phyloP scores from a whole-genome alignment of 192 early-diverging fungal species.

The Podila epigama region DNA sequence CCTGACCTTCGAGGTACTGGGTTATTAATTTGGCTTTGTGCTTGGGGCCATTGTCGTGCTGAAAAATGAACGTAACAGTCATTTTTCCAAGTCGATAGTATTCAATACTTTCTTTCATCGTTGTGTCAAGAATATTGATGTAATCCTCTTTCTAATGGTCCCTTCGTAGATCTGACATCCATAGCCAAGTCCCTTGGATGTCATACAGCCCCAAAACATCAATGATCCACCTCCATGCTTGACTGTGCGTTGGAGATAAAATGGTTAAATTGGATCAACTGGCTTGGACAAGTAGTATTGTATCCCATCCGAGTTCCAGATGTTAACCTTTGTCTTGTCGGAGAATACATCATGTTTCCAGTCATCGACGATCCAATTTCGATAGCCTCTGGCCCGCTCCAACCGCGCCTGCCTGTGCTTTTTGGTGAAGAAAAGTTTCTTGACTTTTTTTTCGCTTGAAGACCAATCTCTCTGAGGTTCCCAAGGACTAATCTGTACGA shows the following conservation, averaged over 20 bases:
- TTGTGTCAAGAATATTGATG: conserved; percentile 8
- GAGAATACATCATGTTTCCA: conserved; percentile 49
- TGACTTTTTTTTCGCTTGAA: no score
- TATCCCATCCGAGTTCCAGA: conserved; percentile 45
- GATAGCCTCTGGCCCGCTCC: conserved; percentile 14
- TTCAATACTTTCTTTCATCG: conserved; percentile 7
- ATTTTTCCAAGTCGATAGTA: no score
- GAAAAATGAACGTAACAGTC: no score
- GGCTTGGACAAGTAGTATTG: conserved; percentile 21
- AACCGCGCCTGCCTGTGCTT: conserved; percentile 1
- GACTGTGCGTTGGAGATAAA: conserved; percentile 17
- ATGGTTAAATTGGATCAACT: neutral
- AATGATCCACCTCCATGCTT: conserved; percentile 39
- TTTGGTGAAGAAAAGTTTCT: conserved; percentile 7
- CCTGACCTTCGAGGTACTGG: no score
- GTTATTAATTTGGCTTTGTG: no score
- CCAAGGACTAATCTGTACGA: no score
- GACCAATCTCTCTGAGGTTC: no score
- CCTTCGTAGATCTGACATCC: conserved; percentile 14
- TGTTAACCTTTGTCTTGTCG: conserved; percentile 50
- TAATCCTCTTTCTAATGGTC: conserved; percentile 10
- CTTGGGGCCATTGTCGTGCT: no score
- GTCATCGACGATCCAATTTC: conserved; percentile 47
- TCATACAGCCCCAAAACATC: conserved; percentile 46
- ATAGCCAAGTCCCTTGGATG: conserved; percentile 16